Base-by-base conservation (phyloP, 129 eudicot genomes). In the carrot (Daucus carota) region DNA sequence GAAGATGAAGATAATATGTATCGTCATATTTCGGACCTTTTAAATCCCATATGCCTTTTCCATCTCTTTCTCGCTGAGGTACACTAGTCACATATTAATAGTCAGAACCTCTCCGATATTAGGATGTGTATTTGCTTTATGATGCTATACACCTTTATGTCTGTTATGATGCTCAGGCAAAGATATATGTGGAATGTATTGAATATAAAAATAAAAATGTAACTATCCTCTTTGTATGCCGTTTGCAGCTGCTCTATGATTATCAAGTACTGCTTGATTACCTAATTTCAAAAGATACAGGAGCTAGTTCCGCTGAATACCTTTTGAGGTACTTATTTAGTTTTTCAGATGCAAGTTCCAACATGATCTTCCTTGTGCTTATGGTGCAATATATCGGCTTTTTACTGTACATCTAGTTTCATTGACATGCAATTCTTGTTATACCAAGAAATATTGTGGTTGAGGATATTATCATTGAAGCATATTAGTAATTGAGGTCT, bases 231-330 rank as follows among this genome's bases (percentile, higher is more conserved):
- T 26, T 41, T 78, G 18, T 62, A 22, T 67, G 26, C 69, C 79
- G 9, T 50, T 76, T 80, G 69, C 95, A 93, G 98, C 80, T 94
- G 65, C 84, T 75, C 74, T 94, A 91, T 82, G 97, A 94, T 87
- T 96, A 94, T 82, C 89, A 94, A 38, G 90, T 94, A 50, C 93
- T 94, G 82, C 96, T 94, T 32, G 98, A 94, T 83, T 94, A 91
- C 84, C 98, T 94, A 44, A 94, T 94, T 81, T 91, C 98, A 77
- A 94, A 91, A 79, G 96, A 89, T 76, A 83, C 86, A 8, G 98
- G 98, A 80, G 81, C 93, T 77, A 84, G 77, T 76, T 91, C 87
- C 75, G 98, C 98, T 18, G 97, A 91, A 80, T 91, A 94, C 84
- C 88, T 91, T 77, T 81, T 94, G 86, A 87, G 90, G 98, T 89